phyloP scores from a whole-genome alignment of 768 basidiomycete species.

The Boletus fagicola region DNA sequence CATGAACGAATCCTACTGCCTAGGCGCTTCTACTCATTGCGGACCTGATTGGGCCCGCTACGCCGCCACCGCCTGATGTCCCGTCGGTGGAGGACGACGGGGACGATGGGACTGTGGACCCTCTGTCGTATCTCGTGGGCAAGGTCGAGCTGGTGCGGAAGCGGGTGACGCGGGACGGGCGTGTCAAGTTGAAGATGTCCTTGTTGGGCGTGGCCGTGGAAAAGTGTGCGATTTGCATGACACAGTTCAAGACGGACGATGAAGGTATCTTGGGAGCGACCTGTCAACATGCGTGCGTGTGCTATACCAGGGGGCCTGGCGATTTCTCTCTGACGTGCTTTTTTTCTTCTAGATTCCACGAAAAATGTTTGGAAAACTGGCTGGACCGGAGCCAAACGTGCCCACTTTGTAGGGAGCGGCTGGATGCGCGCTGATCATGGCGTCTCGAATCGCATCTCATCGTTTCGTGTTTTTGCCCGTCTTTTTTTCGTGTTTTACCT shows the following conservation, averaged over 20 bases:
- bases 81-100: conserved; percentile 8
- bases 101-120: conserved; percentile 2
- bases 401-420: conserved; percentile 58
- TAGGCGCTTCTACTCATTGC: conserved; percentile 61
- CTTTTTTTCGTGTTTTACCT: neutral
- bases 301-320: neutral
- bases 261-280: conserved; percentile 51
- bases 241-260: conserved; percentile 63
- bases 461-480: neutral
- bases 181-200: conserved; percentile 66
- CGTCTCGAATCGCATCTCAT: neutral
- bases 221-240: conserved; percentile 72
- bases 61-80: conserved; percentile 9
- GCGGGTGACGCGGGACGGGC: conserved; percentile 60
- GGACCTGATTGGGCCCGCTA: conserved; percentile 59
- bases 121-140: conserved; percentile 34
- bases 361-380: conserved; percentile 62
- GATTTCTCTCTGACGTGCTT: neutral
- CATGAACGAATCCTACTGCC: conserved; percentile 21
- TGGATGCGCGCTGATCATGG: conserved; percentile 31
- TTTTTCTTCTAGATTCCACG: conserved; percentile 46
- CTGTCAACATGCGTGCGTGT: conserved; percentile 57
- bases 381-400: conserved; percentile 58
- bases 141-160: conserved; percentile 56
- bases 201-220: conserved; percentile 63